A percentile compares a stretch with the other conserved stretches of the same genome.
Evolutionary conservation across 2,329 filamentous ascomycete species (phyloP).

Genomic region (Colletotrichum sansevieriae): DNA sequence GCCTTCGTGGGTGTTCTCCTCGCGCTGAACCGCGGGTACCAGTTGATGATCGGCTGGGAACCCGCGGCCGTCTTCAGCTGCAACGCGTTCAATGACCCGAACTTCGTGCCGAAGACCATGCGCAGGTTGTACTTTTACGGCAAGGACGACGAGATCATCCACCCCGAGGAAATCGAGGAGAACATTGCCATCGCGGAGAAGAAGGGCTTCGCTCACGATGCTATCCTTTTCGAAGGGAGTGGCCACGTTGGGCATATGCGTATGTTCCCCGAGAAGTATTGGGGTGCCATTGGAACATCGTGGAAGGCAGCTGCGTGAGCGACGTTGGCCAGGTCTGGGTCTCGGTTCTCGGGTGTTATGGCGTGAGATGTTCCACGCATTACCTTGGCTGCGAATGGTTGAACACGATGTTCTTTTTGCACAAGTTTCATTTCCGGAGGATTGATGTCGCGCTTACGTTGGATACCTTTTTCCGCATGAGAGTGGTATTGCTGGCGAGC

Average conservation of each 20-base stretch:
- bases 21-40: conserved; percentile 51
- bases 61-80: conserved; percentile 51
- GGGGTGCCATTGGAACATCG: conserved; percentile 57
- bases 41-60: conserved; percentile 54
- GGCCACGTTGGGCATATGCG: conserved; percentile 73
- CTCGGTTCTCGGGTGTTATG: not conserved
- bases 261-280: conserved; percentile 69
- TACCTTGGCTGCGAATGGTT: not conserved
- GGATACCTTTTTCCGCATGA: not conserved
- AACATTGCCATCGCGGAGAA: conserved; percentile 62
- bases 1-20: conserved; percentile 60
- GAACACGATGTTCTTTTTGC: not conserved
- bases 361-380: not conserved
- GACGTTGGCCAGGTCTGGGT: not conserved
- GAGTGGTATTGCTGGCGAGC: not conserved
- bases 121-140: conserved; percentile 71
- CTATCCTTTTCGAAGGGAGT: conserved; percentile 68
- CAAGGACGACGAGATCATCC: conserved; percentile 68
- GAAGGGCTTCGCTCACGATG: conserved; percentile 63
- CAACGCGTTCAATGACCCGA: conserved; percentile 7
- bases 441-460: not conserved
- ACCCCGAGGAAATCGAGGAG: conserved; percentile 66
- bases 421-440: not conserved
- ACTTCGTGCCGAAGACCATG: conserved; percentile 51
- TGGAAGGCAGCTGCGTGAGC: conserved; percentile 44